Percentiles rank a stretch among this genome's conserved stretches.
Evolutionary conservation across 306 rosid species (phyloP).

Genomic region (Sicyos baderoa): DNA sequence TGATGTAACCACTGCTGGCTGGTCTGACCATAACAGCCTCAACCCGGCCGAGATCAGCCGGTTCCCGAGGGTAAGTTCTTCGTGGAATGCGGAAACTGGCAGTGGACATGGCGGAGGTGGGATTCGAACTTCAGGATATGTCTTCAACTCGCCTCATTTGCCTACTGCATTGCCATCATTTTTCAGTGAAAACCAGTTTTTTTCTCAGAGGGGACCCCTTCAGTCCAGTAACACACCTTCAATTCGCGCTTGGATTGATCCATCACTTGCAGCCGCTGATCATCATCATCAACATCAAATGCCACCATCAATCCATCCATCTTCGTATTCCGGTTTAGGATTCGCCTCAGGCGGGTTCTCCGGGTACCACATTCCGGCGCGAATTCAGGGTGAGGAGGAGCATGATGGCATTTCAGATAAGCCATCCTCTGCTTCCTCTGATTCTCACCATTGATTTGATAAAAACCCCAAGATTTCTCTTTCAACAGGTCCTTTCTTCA

Average conservation of each 20-base stretch:
- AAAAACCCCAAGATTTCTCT: constrained; percentile 24
- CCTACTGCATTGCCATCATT: constrained; percentile 27
- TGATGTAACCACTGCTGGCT: constrained; percentile 42
- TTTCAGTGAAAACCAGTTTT: constrained; percentile 44
- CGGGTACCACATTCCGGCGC: constrained; percentile 72
- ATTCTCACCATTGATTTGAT: constrained; percentile 70
- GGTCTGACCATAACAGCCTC: constrained; percentile 59
- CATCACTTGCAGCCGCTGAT: constrained; percentile 27
- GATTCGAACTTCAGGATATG: constrained; percentile 24
- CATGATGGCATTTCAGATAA: constrained; percentile 69
- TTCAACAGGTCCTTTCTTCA: constrained; percentile 40
- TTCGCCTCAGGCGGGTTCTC: constrained; percentile 50
- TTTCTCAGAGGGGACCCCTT: constrained; percentile 99
- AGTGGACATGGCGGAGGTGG: constrained; percentile 13
- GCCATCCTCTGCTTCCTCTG: constrained; percentile 93
- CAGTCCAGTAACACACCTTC: constrained; percentile 94
- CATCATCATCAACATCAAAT: constrained; percentile 40
- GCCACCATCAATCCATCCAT: constrained; percentile 41
- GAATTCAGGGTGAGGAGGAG: constrained; percentile 83
- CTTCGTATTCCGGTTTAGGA: constrained; percentile 41
- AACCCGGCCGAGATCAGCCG: constrained; percentile 35
- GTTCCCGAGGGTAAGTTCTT: constrained; percentile 40
- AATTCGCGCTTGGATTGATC: constrained; percentile 85
- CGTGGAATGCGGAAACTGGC: constrained; percentile 42
- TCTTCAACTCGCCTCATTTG: constrained; percentile 39